Percentiles rank a stretch among this genome's conserved stretches.
phyloP scores from a whole-genome alignment of 2,329 filamentous ascomycete species.

The Diaporthe capsici region DNA sequence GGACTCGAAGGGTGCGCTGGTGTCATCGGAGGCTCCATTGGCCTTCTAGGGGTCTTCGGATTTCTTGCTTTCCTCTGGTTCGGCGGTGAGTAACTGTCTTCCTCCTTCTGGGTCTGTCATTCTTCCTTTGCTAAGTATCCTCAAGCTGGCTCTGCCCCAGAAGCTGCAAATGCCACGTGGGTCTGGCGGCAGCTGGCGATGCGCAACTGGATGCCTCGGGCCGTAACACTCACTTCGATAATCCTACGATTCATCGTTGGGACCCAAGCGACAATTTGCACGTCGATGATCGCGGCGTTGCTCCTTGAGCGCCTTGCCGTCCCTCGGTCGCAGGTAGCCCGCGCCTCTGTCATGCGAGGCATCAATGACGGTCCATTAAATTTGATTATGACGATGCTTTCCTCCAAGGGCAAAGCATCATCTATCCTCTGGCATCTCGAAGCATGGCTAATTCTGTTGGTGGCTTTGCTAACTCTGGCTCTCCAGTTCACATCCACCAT shows the following conservation, averaged over 20 bases:
- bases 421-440: neutral
- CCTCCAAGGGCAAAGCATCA: neutral
- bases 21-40: conserved; percentile 20
- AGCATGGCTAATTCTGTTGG: neutral
- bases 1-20: neutral
- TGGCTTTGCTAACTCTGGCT: neutral
- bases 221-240: conserved; percentile 7
- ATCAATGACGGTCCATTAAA: neutral
- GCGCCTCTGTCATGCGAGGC: conserved; percentile 23
- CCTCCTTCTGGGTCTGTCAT: no score
- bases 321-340: conserved; percentile 7
- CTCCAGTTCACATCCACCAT: conserved; percentile 28
- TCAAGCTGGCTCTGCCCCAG: neutral
- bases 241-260: conserved; percentile 12
- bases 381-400: no score
- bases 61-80: conserved; percentile 32
- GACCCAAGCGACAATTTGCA: conserved; percentile 14
- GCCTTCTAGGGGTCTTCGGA: conserved; percentile 2
- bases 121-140: neutral
- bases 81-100: no score
- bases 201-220: conserved; percentile 17
- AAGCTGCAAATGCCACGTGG: conserved; percentile 22
- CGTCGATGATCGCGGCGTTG: conserved; percentile 37
- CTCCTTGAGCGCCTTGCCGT: conserved; percentile 17
- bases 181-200: conserved; percentile 34